These are phyloP conservation scores for Ilex asprella DNA, from an alignment of 257 asterid species.

Conservation along the genomic window DNA sequence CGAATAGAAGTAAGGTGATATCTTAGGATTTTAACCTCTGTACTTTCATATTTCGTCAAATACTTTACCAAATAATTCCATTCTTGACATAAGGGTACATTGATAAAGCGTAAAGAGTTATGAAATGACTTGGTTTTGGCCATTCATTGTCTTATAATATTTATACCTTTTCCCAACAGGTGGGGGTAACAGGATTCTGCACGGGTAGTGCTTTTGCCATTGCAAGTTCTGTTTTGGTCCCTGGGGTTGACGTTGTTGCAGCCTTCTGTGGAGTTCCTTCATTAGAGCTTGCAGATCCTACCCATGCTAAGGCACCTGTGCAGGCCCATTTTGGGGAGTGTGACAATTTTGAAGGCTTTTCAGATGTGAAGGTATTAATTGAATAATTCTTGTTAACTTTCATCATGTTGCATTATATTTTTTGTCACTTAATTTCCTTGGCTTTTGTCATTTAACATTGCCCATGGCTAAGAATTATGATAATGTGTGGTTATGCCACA, in stretches of 20 bases:
- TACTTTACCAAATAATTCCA: no score
- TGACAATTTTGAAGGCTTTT: conserved; percentile 69
- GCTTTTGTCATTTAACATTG: no score
- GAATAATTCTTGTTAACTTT: no score
- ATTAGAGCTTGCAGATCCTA: conserved; percentile 78
- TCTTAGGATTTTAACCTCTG: no score
- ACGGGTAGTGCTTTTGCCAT: conserved; percentile 98
- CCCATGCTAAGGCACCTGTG: conserved; percentile 77
- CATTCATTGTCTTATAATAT: conserved; percentile 2
- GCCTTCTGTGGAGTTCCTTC: conserved; percentile 96
- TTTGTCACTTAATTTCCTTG: no score
- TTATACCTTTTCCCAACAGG: conserved; percentile 22
- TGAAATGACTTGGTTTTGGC: neutral
- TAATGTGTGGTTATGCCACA: no score
- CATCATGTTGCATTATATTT: no score
- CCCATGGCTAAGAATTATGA: no score
- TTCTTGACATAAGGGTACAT: no score
- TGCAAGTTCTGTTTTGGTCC: conserved; percentile 88
- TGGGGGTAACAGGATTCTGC: conserved; percentile 96
- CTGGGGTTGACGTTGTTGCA: conserved; percentile 78
- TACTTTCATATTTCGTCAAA: no score
- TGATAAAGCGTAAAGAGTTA: no score
- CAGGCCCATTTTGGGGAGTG: conserved; percentile 98
- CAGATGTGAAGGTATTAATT: conserved; percentile 68
- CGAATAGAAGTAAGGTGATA: no score